These are phyloP conservation scores for Wickerhamiella nectarea DNA, from an alignment of 805 yeast species.

Conservation along the genomic window DNA sequence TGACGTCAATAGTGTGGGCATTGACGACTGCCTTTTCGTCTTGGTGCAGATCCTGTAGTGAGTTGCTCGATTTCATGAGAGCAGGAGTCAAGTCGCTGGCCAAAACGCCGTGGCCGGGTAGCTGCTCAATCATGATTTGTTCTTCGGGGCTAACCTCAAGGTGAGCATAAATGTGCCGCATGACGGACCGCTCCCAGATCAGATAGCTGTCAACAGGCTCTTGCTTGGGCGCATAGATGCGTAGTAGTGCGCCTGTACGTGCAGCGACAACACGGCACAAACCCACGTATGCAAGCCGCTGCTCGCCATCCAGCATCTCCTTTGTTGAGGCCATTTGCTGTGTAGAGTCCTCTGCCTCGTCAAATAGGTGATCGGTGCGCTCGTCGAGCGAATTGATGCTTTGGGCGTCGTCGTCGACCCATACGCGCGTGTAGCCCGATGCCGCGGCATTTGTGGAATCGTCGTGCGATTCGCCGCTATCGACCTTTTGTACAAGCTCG, in stretches of 20 bases:
- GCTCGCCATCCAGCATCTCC: slow-evolving; percentile 65
- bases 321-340: slow-evolving; percentile 69
- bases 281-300: slow-evolving; percentile 86
- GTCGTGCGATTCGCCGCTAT: slow-evolving; percentile 14
- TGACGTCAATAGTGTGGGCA: slow-evolving; percentile 50
- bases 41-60: slow-evolving; percentile 10
- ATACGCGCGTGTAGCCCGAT: slow-evolving; percentile 72
- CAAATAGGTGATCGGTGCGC: slow-evolving; percentile 43
- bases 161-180: slow-evolving; percentile 63
- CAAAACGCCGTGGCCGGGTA: slow-evolving; percentile 72
- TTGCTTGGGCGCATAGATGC: slow-evolving; percentile 28
- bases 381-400: slow-evolving; percentile 40
- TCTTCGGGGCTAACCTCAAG: slow-evolving; percentile 68
- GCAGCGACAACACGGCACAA: slow-evolving; percentile 60
- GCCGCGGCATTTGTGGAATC: slow-evolving; percentile 32
- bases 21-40: background rate
- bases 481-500: slow-evolving; percentile 24
- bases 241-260: slow-evolving; percentile 65
- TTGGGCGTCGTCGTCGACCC: slow-evolving; percentile 47
- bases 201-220: slow-evolving; percentile 63
- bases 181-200: slow-evolving; percentile 67
- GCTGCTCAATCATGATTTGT: slow-evolving; percentile 69
- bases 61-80: slow-evolving; percentile 24
- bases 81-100: slow-evolving; percentile 56
- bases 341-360: slow-evolving; percentile 35